Conservation (phyloP, 108 stramenopile genomes). For the Parietichytrium sp. region DNA sequence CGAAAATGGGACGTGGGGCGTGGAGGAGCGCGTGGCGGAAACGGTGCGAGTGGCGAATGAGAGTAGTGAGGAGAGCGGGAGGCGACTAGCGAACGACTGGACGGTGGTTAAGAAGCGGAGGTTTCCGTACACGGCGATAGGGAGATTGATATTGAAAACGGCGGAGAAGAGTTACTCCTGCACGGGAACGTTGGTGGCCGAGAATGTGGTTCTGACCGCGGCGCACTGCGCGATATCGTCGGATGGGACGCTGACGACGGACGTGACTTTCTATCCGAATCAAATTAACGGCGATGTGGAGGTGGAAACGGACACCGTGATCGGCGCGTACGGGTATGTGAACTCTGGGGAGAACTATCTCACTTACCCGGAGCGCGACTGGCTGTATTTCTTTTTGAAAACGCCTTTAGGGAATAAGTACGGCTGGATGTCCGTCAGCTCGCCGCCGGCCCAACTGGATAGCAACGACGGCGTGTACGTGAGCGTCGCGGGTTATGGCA, state of each 20-base stretch:
- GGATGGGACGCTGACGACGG: not conserved
- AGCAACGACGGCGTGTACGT: not conserved
- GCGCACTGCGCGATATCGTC: not conserved
- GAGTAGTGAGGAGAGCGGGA: too few species aligned
- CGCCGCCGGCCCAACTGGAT: not conserved
- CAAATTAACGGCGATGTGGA: not conserved
- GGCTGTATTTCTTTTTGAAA: not conserved
- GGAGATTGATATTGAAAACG: not conserved
- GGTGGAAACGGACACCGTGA: not conserved
- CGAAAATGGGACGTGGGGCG: too few species aligned
- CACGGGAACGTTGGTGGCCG: conserved; percentile 12
- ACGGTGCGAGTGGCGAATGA: too few species aligned
- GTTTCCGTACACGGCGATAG: conserved; percentile 17
- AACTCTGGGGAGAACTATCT: not conserved
- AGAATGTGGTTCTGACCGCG: not conserved
- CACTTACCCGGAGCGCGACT: not conserved
- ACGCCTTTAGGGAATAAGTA: not conserved
- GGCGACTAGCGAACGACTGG: too few species aligned
- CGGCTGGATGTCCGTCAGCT: not conserved
- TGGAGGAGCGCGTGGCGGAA: too few species aligned
- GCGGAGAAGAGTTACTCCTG: conserved; percentile 2
- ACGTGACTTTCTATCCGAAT: not conserved
- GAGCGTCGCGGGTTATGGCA: not conserved
- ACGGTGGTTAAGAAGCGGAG: too few species aligned
- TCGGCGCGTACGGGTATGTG: conserved; percentile 2